Conservation (phyloP, 192 early-diverging fungal species). For the Coemansia sp. region DNA sequence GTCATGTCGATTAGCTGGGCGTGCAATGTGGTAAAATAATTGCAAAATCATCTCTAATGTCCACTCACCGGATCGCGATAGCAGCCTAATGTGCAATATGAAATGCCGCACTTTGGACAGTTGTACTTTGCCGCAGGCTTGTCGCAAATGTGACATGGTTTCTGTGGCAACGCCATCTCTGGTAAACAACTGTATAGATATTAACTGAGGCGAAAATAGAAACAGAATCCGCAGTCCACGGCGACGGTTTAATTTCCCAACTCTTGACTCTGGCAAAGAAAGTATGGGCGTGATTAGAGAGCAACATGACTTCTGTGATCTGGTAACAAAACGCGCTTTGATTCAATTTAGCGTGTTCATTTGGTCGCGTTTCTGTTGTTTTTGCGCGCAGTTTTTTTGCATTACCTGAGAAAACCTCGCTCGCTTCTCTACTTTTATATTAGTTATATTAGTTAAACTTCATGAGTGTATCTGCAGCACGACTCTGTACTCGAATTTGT, state of each 20-base stretch:
- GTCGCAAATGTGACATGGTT: slow-evolving; percentile 24
- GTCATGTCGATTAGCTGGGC: neutral
- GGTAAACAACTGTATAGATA: no score
- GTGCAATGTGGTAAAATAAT: neutral
- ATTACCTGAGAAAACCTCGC: neutral
- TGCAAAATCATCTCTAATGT: neutral
- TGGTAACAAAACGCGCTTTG: no score
- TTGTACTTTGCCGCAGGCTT: slow-evolving; percentile 48
- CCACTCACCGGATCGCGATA: slow-evolving; percentile 41
- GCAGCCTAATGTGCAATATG: slow-evolving; percentile 45
- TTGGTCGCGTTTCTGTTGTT: neutral
- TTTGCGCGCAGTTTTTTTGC: neutral
- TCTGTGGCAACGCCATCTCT: slow-evolving; percentile 15
- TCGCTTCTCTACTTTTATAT: neutral
- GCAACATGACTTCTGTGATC: no score
- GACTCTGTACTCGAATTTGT: neutral
- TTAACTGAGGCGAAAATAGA: neutral
- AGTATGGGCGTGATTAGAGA: no score
- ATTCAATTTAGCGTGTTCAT: neutral
- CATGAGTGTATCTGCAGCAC: neutral
- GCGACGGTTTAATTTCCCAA: neutral
- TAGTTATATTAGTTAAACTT: neutral
- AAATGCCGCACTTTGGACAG: slow-evolving; percentile 43
- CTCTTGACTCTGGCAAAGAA: no score
- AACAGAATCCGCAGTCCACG: neutral